Evolutionary conservation across 164 flowering plant genomes (phyloP).

Genomic region (Warburgia ugandensis): DNA sequence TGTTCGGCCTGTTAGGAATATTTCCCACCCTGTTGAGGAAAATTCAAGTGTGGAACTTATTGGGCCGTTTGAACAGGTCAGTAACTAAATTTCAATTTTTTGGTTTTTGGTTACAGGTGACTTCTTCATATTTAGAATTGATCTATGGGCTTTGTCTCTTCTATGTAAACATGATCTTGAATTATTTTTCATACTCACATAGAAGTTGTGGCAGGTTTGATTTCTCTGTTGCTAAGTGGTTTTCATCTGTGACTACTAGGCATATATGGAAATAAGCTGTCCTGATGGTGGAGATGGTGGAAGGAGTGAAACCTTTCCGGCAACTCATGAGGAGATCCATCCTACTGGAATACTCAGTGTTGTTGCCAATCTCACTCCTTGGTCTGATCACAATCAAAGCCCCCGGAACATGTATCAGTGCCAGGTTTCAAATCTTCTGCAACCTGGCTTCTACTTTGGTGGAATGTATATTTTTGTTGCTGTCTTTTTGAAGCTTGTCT

Average conservation of each 20-base stretch:
- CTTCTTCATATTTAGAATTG: background rate
- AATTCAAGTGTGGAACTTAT: slow-evolving; percentile 59
- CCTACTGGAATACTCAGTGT: slow-evolving; percentile 89
- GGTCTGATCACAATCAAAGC: slow-evolving; percentile 97
- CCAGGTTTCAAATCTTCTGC: too few relatives aligned
- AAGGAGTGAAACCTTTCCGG: slow-evolving; percentile 46
- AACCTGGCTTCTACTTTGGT: background rate
- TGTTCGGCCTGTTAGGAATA: slow-evolving; percentile 79
- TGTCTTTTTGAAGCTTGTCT: too few relatives aligned
- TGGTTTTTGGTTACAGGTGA: background rate
- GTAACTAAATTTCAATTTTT: slow-evolving; percentile 3
- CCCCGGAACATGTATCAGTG: slow-evolving; percentile 99
- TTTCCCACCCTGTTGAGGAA: slow-evolving; percentile 34
- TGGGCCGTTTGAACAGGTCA: slow-evolving; percentile 97
- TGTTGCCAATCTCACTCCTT: slow-evolving; percentile 92
- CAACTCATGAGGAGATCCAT: slow-evolving; percentile 92
- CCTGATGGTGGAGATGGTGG: slow-evolving; percentile 97
- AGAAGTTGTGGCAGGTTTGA: too few relatives aligned
- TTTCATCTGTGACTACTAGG: slow-evolving; percentile 30
- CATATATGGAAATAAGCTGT: slow-evolving; percentile 86
- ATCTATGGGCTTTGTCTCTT: background rate
- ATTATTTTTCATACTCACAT: too few relatives aligned
- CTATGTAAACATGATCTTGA: background rate
- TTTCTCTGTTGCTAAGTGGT: background rate
- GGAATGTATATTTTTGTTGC: background rate